Base-by-base conservation (phyloP, 2,329 filamentous ascomycete species). In the Macrophomina phaseolina region DNA sequence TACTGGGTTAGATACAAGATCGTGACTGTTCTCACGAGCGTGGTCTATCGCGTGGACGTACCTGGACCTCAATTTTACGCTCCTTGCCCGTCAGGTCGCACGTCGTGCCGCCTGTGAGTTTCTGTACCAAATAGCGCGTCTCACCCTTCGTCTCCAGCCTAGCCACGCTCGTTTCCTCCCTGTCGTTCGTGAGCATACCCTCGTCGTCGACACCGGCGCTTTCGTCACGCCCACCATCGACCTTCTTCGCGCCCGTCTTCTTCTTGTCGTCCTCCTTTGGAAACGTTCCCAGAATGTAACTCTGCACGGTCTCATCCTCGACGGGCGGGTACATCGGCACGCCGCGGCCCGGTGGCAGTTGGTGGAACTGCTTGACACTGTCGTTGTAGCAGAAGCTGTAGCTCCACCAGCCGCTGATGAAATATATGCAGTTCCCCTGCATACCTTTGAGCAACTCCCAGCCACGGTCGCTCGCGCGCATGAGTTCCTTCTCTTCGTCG, bases 301-400 rank as follows among this genome's bases (percentile, higher is more conserved):
- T 91, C 60, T 89, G 87, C 3, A 91, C 91, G 9, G 85, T 85
- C 0, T 89, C 89, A 72, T 97, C 94, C 72, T 92, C 90, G 53
- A 90, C 85, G 0, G 94, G 94, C 30, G 92, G 90, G 70, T 87
- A 89, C 34, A 83, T 79, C 1, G 87, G 86, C 11, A 91, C 87
- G 3, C 89, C 89, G 68, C 89, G 88, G 52, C 87, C 85, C 2
- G 88, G 88, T 0, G 92, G 87, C 67, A 94, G 81, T 52, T 93
- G 92, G 77, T 97, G 94, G 79, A 96, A 97, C 79, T 97, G 94
- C 73, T 92, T 91, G 69, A 97, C 90, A 69, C 94, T 89, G 69
- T 90, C 86, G 75, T 92, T 92, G 80, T 97, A 95, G 83, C 94
- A 97, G 78, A 97, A 97, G 72, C 90, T 91, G 80, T 97, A 97